Evolutionary conservation across 352 stramenopile species (phyloP), one percentile per base, ranked within the genome.

Genomic region (Phytopythium delawarense): DNA sequence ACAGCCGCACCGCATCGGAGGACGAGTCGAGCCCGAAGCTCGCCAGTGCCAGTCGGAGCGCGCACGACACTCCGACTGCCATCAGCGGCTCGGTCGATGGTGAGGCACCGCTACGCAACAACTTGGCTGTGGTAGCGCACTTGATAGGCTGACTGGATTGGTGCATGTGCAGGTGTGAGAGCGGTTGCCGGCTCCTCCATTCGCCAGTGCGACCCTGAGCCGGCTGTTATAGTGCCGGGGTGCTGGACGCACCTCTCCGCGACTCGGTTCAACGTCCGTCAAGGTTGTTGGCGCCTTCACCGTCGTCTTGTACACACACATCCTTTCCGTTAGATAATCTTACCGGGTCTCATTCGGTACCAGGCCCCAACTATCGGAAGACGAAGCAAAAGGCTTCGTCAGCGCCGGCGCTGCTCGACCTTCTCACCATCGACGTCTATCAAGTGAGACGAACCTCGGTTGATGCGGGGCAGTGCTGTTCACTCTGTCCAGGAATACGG

Each of bases 221-320:
- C 72, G 21, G 62, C 62, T 1, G 71, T 76, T 30, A 76, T 66
- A 23, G 65, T 78, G 13, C 30, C 59, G 35, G 79, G 78, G 0
- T 88, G 74, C 61, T 94, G 84, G 84, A 71, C 79, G 5, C 78
- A 89, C 30, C 74, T 94, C 20, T 70, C 75, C 28, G 82, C 78
- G 6, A 88, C 79, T 20, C 77, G 81, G 5, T 94, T 91, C 50
- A 87, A 92, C n/a, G 82, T 94, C n/a, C 80, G 84, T 2, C 79
- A 90, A 79, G 84, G 84, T 34, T 49, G 39, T 45, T 20, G 39
- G 7, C 4, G 42, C 42, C 44, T 57, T 44, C 46, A 23, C 9
- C 35, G 9, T 15, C 12, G 35, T 16, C 9, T 15, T 28, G 25
- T n/a, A n/a, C n/a, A n/a, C n/a, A n/a, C 34, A 8, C 11, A 7